Evolutionary conservation across 2,329 filamentous ascomycete species (phyloP).

Genomic region (Monosporascus sp.): DNA sequence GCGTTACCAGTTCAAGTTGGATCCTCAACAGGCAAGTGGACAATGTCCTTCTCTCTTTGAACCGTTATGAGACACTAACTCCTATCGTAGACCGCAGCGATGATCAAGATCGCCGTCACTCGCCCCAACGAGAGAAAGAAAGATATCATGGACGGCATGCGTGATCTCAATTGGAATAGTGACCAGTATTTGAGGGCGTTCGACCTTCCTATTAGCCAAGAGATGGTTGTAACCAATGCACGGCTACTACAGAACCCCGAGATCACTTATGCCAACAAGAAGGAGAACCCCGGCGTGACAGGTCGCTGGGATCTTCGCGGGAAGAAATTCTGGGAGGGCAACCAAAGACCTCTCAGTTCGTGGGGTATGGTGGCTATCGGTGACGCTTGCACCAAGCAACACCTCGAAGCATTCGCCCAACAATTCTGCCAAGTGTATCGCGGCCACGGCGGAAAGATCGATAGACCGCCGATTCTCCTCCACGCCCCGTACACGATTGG

Average conservation of each 20-base stretch:
- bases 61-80: neutral
- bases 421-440: constrained; percentile 41
- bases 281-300: constrained; percentile 53
- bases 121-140: constrained; percentile 62
- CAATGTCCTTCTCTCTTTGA: neutral
- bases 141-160: constrained; percentile 64
- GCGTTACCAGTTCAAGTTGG: constrained; percentile 58
- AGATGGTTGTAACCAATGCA: constrained; percentile 63
- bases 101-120: constrained; percentile 93
- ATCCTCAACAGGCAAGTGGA: constrained; percentile 42
- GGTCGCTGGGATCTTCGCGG: constrained; percentile 87
- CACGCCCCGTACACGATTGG: constrained; percentile 30
- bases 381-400: constrained; percentile 46
- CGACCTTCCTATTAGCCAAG: constrained; percentile 61
- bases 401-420: constrained; percentile 51
- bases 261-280: constrained; percentile 59
- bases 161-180: constrained; percentile 57
- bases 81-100: constrained; percentile 60
- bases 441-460: constrained; percentile 44
- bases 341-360: constrained; percentile 54
- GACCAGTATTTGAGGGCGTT: constrained; percentile 71
- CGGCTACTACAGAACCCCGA: constrained; percentile 65
- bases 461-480: constrained; percentile 28
- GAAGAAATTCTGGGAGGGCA: constrained; percentile 68
- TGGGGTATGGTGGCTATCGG: constrained; percentile 73